Evolutionary conservation across 768 basidiomycete genomes (phyloP).

Genomic region (Mycena indigotica): DNA sequence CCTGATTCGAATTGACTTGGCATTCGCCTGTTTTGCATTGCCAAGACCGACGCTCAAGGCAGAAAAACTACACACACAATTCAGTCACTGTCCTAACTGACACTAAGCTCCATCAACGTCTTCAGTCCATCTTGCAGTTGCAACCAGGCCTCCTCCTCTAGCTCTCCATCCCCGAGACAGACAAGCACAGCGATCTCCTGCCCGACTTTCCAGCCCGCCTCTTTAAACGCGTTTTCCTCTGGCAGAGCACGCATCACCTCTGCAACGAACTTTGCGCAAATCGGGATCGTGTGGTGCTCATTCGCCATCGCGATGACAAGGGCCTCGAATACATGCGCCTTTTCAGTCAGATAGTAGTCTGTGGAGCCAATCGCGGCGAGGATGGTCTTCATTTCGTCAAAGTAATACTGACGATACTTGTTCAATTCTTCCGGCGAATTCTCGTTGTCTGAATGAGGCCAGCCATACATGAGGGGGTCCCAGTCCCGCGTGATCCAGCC

Average conservation of each 20-base stretch:
- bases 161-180: neutral
- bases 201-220: neutral
- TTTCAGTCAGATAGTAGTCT: conserved; percentile 5
- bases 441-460: conserved; percentile 12
- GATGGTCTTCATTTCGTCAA: neutral
- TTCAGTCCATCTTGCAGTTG: neutral
- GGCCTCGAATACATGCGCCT: conserved; percentile 16
- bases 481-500: conserved; percentile 31
- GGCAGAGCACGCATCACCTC: neutral
- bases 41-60: no score
- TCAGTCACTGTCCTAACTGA: no score
- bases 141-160: neutral
- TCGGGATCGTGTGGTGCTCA: neutral
- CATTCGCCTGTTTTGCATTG: no score
- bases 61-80: no score
- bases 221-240: neutral
- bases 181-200: neutral
- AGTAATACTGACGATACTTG: conserved; percentile 12
- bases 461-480: conserved; percentile 27
- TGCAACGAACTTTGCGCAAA: neutral
- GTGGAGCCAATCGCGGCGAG: conserved; percentile 1
- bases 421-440: conserved; percentile 14
- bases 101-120: neutral
- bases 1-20: no score
- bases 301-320: conserved; percentile 8